These are phyloP conservation scores for Mentha longifolia DNA, from an alignment of 257 asterid species.

Conservation along the genomic window DNA sequence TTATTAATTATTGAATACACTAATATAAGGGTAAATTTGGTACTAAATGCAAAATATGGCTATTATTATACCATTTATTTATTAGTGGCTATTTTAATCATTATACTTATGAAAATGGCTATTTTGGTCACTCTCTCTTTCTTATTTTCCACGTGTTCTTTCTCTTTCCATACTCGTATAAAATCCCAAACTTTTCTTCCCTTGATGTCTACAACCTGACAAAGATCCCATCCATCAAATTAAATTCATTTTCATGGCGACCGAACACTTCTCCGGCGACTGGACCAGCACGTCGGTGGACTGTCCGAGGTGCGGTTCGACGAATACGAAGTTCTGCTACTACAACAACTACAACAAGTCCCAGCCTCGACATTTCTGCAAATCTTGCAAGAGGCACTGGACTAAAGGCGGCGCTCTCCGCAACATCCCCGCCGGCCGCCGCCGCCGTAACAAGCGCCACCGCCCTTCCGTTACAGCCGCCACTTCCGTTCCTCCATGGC, in stretches of 20 bases:
- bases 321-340: slow-evolving; percentile 71
- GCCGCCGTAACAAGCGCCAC: slow-evolving; percentile 62
- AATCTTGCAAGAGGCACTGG: slow-evolving; percentile 81
- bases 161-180: slow-evolving; percentile 18
- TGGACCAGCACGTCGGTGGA: slow-evolving; percentile 31
- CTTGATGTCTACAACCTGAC: neutral
- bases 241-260: slow-evolving; percentile 16
- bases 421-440: slow-evolving; percentile 73
- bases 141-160: slow-evolving; percentile 21
- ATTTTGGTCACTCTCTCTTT: too few species aligned
- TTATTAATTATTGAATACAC: too few species aligned
- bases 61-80: too few species aligned
- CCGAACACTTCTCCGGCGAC: slow-evolving; percentile 30
- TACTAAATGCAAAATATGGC: too few species aligned
- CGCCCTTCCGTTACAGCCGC: slow-evolving; percentile 33
- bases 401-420: slow-evolving; percentile 82
- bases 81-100: too few species aligned
- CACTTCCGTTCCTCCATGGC: too few species aligned
- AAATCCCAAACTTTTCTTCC: neutral
- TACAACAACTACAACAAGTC: slow-evolving; percentile 78
- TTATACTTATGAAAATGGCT: too few species aligned
- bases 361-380: slow-evolving; percentile 82
- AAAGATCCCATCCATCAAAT: neutral
- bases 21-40: too few species aligned
- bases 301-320: slow-evolving; percentile 75